Evolutionary conservation across 306 rosid species (phyloP), one percentile per base, ranked within the genome.

Genomic region (Hippophae tibetana): DNA sequence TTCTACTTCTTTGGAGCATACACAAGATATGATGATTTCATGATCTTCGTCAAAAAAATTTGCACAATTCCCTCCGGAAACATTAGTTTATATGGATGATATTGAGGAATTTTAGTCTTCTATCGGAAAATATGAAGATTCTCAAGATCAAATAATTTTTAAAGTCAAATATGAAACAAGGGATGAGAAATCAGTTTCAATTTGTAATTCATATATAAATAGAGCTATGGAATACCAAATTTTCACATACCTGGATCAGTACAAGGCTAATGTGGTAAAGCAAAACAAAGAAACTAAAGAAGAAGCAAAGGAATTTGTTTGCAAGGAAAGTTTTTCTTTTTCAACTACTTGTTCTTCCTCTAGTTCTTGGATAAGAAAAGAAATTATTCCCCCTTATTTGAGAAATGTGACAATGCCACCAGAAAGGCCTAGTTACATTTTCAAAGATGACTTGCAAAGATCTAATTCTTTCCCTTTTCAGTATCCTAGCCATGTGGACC

Each of bases 351-450:
- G 23, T 18, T 18, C 23, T 18, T 18, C 23, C 23, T 18, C 23
- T 18, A 18, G 23, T 60, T 64, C 79, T 56, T 65, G 56, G 43
- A 52, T 56, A 56, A 70, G 71, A 58, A 66, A 42, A 42, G 78
- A 68, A 57, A 56, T 44, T 31, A 66, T 10, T 61, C 66, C 54
- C 44, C 60, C 71, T 9, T 89, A 70, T 63, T 43, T 65, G 47
- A 86, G 97, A 70, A 79, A 79, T 3, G 71, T 54, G 80, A 81
- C 95, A 14, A 70, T 86, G 85, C 89, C 87, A 1, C 73, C 62
- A 41, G 87, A 78, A 73, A 64, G 84, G 43, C 48, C 54, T 1
- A 76, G 45, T 25, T 69, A 70, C 3, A 7, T 14, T 31, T 9
- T 2, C 13, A 74, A 70, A 47, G 84, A 70, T 2, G 73, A 62